Evolutionary conservation across 768 basidiomycete genomes (phyloP).

Genomic region (Lactarius sp.): DNA sequence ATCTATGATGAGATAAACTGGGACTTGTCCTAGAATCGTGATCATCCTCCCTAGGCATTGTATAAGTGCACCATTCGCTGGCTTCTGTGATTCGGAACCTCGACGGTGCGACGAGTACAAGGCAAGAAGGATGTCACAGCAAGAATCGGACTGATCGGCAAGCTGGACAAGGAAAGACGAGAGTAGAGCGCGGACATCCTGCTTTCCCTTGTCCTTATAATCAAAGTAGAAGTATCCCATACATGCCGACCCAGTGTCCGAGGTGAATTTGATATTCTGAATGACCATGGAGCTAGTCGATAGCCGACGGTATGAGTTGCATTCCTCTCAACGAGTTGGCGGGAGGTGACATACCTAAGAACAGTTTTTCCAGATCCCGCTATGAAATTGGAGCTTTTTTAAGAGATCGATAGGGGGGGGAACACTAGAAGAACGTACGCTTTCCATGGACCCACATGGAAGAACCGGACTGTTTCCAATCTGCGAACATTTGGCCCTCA

Average conservation of each 20-base stretch:
- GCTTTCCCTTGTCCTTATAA: not conserved
- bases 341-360: not conserved
- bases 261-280: not conserved
- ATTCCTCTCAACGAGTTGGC: rapidly evolving
- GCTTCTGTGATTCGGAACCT: not conserved
- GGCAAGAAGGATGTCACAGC: not conserved
- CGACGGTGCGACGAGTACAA: not conserved
- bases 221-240: no score
- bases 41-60: not conserved
- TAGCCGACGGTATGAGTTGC: not conserved
- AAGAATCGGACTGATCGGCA: not conserved
- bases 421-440: not conserved
- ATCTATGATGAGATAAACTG: not conserved
- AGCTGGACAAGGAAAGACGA: conserved; percentile 5
- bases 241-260: not conserved
- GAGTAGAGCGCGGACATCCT: not conserved
- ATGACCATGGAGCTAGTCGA: not conserved
- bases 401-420: not conserved
- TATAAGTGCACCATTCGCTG: not conserved
- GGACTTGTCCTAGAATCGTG: not conserved
- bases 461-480: not conserved
- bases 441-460: conserved; percentile 1
- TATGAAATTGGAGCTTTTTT: not conserved
- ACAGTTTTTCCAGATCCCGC: conserved; percentile 13
- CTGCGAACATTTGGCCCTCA: not conserved